Base-by-base conservation (phyloP, 257 asterid genomes). In the Pogostemon cablin region DNA sequence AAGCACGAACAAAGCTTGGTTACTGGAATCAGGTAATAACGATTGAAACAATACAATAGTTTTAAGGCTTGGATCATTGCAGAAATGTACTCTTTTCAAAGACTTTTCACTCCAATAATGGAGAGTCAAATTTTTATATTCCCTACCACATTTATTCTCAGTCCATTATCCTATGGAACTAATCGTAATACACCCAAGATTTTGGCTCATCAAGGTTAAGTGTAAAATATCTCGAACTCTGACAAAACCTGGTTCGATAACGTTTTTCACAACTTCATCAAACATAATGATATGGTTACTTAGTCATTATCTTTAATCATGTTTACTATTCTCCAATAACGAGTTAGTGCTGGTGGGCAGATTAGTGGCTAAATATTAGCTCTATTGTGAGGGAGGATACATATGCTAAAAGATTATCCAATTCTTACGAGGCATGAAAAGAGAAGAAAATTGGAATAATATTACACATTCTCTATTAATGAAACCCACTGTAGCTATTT, bases 1-100 rank as follows among this genome's bases (percentile, higher is more conserved):
- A 61, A 70, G 42, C 64, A 55, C 32, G 37, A 32, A 25, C 32
- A 46, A 61, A 68, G 53, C 3, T 53, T 53, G 62, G 69, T 2
- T 60, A 42, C 37, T 6, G 6, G 35, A 43, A 52, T 61, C 67
- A 69, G n/a, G 67, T 62, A 6, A 62, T 35, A 53, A 4, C 6
- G 7, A 52, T 41, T n/a, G 12, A 53, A 34, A 54, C 34, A 3
- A 12, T 10, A 63, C 62, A 15, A 7, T 9, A 55, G 6, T 15
- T 12, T 7, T 49, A 53, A n/a, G 64, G 50, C 52, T 53, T 68
- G 25, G 34, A 64, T 6, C 12, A 20, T 47, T 37, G 41, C 62
- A 5, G 41, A 3, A 41, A 43, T 63, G 38, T 43, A 12, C 20
- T 52, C 56, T 3, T 3, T 65, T 4, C 62, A 47, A 67, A 56